Conservation (phyloP, 2,329 filamentous ascomycete species). For the Colletotrichum magnum region DNA sequence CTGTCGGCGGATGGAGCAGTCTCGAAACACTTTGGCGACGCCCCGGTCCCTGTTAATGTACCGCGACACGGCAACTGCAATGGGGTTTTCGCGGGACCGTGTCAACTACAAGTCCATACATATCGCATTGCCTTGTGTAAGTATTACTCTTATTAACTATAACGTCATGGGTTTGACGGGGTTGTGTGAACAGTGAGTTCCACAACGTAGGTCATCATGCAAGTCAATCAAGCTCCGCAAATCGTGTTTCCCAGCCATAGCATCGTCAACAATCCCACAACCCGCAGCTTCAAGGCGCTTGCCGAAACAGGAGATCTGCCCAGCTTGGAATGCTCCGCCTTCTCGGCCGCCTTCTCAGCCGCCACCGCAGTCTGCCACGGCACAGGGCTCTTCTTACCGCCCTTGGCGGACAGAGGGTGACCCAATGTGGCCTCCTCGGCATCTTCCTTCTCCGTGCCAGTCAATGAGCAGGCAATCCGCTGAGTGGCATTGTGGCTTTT, state of each 20-base stretch:
- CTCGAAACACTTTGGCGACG: slow-evolving; percentile 21
- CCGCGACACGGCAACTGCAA: slow-evolving; percentile 4
- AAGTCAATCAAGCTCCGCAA: slow-evolving; percentile 30
- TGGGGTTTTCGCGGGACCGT: not conserved
- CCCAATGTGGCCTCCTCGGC: slow-evolving; percentile 15
- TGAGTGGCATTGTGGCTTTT: slow-evolving; percentile 32
- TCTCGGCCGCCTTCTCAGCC: slow-evolving; percentile 8
- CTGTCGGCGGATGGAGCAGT: slow-evolving; percentile 23
- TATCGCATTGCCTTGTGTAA: slow-evolving; percentile 5
- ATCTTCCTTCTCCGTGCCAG: slow-evolving; percentile 18
- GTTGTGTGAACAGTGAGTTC: not conserved
- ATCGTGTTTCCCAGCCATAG: slow-evolving; percentile 39
- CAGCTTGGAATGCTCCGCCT: not conserved
- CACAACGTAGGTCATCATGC: slow-evolving; percentile 10
- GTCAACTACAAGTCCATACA: slow-evolving; percentile 18
- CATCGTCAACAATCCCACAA: slow-evolving; percentile 29
- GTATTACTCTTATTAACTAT: slow-evolving; percentile 27
- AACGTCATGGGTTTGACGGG: not conserved
- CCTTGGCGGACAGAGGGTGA: slow-evolving; percentile 20
- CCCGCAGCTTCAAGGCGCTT: slow-evolving; percentile 11
- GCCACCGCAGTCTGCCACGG: slow-evolving; percentile 25
- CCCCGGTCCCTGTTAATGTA: slow-evolving; percentile 25
- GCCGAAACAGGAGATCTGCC: slow-evolving; percentile 7
- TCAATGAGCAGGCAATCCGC: slow-evolving; percentile 22
- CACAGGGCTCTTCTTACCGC: slow-evolving; percentile 32